Percentiles rank a stretch among this genome's conserved stretches.
Conservation (phyloP, 2,329 filamentous ascomycete genomes). For the Diaporthe helianthi region DNA sequence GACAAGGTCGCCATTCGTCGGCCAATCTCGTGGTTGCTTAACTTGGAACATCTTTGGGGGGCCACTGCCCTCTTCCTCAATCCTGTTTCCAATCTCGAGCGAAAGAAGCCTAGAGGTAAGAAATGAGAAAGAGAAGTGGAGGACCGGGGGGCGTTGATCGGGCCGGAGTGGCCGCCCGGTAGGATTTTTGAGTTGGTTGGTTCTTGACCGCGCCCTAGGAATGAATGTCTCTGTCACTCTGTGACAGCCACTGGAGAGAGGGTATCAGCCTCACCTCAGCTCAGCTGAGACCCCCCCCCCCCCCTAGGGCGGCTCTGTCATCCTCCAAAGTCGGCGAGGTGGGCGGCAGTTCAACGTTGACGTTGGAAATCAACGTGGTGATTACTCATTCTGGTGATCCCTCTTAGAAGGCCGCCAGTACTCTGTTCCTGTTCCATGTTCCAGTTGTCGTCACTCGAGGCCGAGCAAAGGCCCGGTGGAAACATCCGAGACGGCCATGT, state of each 20-base stretch:
- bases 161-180: slow-evolving; percentile 12
- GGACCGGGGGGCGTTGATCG: neutral
- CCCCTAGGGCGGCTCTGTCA: neutral
- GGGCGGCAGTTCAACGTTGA: neutral
- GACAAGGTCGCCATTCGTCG: slow-evolving; percentile 5
- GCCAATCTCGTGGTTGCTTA: neutral
- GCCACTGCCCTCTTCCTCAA: neutral
- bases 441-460: slow-evolving; percentile 8
- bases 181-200: neutral
- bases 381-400: neutral
- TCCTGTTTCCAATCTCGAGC: slow-evolving; percentile 7
- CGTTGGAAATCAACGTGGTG: neutral
- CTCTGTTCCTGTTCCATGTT: neutral
- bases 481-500: slow-evolving; percentile 21
- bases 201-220: neutral
- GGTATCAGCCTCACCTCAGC: slow-evolving; percentile 17
- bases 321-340: neutral
- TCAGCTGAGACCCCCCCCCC: slow-evolving; percentile 14
- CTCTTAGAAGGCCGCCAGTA: neutral
- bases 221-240: slow-evolving; percentile 26
- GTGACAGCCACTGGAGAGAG: slow-evolving; percentile 23
- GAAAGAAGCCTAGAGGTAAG: neutral
- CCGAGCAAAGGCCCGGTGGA: slow-evolving; percentile 11
- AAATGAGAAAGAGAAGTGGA: neutral
- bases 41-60: slow-evolving; percentile 1